Base-by-base conservation (phyloP, 2,329 filamentous ascomycete genomes). In the Colletotrichum sidae region DNA sequence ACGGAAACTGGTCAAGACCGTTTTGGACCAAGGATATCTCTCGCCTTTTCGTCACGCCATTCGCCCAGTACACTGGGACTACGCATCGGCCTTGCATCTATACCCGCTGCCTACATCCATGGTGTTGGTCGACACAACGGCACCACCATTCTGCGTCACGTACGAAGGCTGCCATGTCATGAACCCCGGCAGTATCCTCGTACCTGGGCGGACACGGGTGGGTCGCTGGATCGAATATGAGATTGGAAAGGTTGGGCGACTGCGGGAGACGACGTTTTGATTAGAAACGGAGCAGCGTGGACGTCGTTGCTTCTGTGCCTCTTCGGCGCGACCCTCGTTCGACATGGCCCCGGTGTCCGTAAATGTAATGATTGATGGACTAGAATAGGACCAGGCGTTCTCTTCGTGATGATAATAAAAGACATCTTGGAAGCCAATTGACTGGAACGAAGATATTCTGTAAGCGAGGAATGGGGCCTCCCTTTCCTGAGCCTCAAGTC, bases 121-220 rank as follows among this genome's bases (percentile, higher is more conserved):
- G 73, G 87, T 96, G 13, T 79, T 99, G 4, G 90, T 93, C 2
- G 96, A 99, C 78, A 83, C 91, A 0, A 92, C 94, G 46, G 90
- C 91, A 9, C 90, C 92, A 12, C 86, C 93, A 0, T 99, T 97
- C 73, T 91, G 91, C 58, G 83, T 97, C 69, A 97, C 92, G 12
- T 98, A 98, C 74, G 95, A 97, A 77, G 95, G 94, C 0, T 98
- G 96, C 74, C 92, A 96, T 79, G 94, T 97, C 39, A 90, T 99
- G 86, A 99, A 99, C 75, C 94, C 96, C 0, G 93, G 94, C 6
- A 84, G 86, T 53, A 78, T 99, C 54, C 84, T 96, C 33, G 89
- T 92, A 0, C 81, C 87, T 0, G 90, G 90, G 0, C 84, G 89
- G 57, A 86, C 88, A 68, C 88, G 89, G 4, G 87, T 90, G 7